Evolutionary conservation across 306 rosid genomes (phyloP).

Genomic region (Vigna unguiculata): DNA sequence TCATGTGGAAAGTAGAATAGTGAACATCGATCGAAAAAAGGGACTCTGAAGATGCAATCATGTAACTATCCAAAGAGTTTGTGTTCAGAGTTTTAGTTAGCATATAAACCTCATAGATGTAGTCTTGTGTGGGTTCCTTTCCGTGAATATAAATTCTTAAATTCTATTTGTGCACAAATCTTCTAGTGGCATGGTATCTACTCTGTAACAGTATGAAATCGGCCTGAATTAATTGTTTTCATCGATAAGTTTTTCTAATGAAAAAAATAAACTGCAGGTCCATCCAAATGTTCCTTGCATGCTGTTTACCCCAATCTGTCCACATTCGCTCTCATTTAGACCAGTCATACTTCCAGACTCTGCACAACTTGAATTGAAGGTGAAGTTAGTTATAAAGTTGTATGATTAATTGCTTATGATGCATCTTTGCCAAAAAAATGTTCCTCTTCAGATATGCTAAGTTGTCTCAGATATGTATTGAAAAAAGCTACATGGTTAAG

Average conservation of each 20-base stretch:
- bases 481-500: slow-evolving; percentile 26
- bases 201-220: neutral
- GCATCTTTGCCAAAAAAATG: slow-evolving; percentile 4
- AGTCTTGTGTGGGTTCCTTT: slow-evolving; percentile 12
- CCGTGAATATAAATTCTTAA: slow-evolving; percentile 5
- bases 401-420: slow-evolving; percentile 32
- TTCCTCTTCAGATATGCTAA: slow-evolving; percentile 21
- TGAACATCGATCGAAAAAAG: slow-evolving; percentile 29
- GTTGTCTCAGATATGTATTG: slow-evolving; percentile 24
- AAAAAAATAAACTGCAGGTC: slow-evolving; percentile 69
- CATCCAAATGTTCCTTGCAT: slow-evolving; percentile 99
- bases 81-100: neutral
- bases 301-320: slow-evolving; percentile 98
- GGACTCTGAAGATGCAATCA: slow-evolving; percentile 3
- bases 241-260: slow-evolving; percentile 29
- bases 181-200: slow-evolving; percentile 29
- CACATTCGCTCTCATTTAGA: slow-evolving; percentile 97
- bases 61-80: neutral
- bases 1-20: slow-evolving; percentile 13
- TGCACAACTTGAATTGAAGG: slow-evolving; percentile 93
- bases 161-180: neutral
- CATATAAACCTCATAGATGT: slow-evolving; percentile 9
- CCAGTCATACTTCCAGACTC: slow-evolving; percentile 99
- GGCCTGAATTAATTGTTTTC: slow-evolving; percentile 39
- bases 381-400: slow-evolving; percentile 49